These are phyloP conservation scores for Zoysia matrella DNA, from an alignment of 202 grass and related monocot species.

Conservation along the genomic window DNA sequence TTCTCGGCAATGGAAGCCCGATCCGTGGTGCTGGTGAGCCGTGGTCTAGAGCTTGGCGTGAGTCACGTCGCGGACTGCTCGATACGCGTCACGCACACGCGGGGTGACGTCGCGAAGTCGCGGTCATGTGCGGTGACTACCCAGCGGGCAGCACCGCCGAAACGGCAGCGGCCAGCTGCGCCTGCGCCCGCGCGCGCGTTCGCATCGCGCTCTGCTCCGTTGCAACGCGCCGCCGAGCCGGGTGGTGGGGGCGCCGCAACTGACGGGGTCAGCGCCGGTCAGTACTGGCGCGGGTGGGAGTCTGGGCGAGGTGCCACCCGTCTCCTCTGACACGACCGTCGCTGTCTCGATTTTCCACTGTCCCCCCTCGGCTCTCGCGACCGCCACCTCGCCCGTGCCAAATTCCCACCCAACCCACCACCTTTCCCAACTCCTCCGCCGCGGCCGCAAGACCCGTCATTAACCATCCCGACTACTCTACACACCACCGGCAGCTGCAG, in stretches of 20 bases:
- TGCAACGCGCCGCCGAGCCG: background rate
- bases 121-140: too few species aligned
- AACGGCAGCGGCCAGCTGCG: too few species aligned
- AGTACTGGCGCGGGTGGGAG: slow-evolving; percentile 7
- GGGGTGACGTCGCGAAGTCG: too few species aligned
- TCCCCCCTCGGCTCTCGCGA: slow-evolving; percentile 27
- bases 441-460: background rate
- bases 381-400: background rate
- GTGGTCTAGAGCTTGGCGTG: too few species aligned
- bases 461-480: background rate
- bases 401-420: background rate
- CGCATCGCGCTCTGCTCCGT: background rate
- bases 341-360: slow-evolving; percentile 30
- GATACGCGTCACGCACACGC: too few species aligned
- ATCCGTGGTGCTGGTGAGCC: too few species aligned
- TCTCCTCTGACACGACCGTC: slow-evolving; percentile 37
- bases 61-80: too few species aligned
- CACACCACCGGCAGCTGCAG: background rate
- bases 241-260: background rate
- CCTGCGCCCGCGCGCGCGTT: background rate
- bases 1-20: too few species aligned
- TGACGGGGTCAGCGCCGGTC: slow-evolving; percentile 12
- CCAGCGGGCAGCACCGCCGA: slow-evolving; percentile 42
- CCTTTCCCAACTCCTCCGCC: slow-evolving; percentile 30
- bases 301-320: slow-evolving; percentile 41